A percentile compares a stretch with the other conserved stretches of the same genome.
These are phyloP conservation scores for Corylus americana DNA, from an alignment of 306 rosid genomes.

Conservation along the genomic window DNA sequence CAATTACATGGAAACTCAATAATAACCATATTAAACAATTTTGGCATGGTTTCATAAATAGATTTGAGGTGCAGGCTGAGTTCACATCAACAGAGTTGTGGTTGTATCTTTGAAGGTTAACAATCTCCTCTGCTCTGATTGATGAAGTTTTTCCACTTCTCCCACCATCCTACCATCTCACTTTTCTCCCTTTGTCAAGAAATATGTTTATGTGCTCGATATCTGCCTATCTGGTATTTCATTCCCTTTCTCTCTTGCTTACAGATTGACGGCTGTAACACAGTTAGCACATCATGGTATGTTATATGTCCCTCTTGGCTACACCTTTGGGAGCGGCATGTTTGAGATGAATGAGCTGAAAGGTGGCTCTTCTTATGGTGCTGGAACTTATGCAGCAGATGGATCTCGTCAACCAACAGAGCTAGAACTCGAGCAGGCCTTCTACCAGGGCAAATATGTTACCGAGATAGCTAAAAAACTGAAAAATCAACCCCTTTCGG, in stretches of 20 bases:
- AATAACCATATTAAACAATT: not conserved
- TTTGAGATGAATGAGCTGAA: conserved; percentile 79
- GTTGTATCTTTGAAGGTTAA: not conserved
- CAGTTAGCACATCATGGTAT: conserved; percentile 96
- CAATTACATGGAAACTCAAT: not conserved
- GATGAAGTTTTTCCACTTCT: not conserved
- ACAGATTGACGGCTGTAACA: conserved; percentile 75
- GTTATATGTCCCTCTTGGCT: conserved; percentile 86
- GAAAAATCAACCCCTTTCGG: conserved; percentile 30
- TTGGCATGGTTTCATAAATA: not conserved
- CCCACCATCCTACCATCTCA: not conserved
- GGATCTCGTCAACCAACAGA: conserved; percentile 86
- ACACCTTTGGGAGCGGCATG: conserved; percentile 86
- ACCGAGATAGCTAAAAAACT: conserved; percentile 75
- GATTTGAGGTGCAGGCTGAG: not conserved
- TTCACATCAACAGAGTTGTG: not conserved
- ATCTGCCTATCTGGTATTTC: not conserved
- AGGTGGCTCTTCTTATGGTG: conserved; percentile 90
- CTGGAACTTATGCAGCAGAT: conserved; percentile 89
- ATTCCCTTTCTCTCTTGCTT: conserved; percentile 7
- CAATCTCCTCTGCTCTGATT: not conserved
- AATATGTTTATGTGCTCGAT: not conserved
- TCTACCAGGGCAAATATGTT: conserved; percentile 80
- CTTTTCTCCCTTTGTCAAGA: not conserved
- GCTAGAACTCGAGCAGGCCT: conserved; percentile 76